A percentile compares a stretch with the other conserved stretches of the same genome.
Conservation (phyloP, 495 filamentous ascomycete species). For the Penicillium arizonense region DNA sequence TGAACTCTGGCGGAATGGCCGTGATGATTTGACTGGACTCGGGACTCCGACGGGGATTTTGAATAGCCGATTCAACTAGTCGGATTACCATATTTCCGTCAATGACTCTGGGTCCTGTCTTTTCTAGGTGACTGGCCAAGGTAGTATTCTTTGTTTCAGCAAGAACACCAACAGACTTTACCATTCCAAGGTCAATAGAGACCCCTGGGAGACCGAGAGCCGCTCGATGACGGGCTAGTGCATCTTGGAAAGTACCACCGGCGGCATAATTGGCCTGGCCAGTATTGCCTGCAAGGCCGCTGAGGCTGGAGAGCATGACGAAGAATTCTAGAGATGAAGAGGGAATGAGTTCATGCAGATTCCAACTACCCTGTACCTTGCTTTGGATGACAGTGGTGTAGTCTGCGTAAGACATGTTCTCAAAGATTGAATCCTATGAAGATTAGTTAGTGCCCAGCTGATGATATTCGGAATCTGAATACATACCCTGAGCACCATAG, state of each 20-base stretch:
- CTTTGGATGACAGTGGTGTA: constrained; percentile 30
- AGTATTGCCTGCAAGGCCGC: constrained; percentile 26
- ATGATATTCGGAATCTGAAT: background rate
- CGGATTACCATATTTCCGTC: background rate
- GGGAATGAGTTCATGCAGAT: constrained; percentile 51
- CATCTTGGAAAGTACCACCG: constrained; percentile 30
- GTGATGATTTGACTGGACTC: background rate
- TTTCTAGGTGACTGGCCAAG: background rate
- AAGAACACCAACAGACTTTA: constrained; percentile 28
- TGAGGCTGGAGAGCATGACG: constrained; percentile 36
- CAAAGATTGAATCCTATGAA: constrained; percentile 25
- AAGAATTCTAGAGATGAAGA: constrained; percentile 41
- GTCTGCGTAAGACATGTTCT: constrained; percentile 41
- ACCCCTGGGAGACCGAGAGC: constrained; percentile 22
- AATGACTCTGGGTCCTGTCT: background rate
- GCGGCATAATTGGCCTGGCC: constrained; percentile 38
- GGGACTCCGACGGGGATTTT: background rate
- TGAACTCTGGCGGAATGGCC: no score
- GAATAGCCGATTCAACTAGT: background rate
- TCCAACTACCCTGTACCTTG: constrained; percentile 44
- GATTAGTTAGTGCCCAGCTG: no score
- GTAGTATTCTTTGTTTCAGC: constrained; percentile 4
- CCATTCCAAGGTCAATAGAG: constrained; percentile 27
- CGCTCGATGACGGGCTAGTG: constrained; percentile 26
- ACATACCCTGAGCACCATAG: constrained; percentile 38